Percentiles rank a stretch among this genome's conserved stretches.
Evolutionary conservation across 129 eudicot genomes (phyloP).

Genomic region (Lactuca sativa): DNA sequence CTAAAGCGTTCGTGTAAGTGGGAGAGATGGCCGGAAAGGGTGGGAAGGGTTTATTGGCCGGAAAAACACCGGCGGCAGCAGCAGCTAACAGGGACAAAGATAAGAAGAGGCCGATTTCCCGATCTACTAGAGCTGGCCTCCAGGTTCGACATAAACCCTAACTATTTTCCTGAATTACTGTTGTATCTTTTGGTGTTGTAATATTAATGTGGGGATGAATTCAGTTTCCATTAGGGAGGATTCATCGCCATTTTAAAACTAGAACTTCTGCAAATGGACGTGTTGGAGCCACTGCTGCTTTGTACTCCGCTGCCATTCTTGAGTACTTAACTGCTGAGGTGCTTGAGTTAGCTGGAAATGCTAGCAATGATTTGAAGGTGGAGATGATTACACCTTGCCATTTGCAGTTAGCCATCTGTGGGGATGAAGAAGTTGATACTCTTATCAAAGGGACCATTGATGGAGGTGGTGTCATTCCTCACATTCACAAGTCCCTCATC

Average conservation of each 20-base stretch:
- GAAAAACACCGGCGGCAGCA: no score
- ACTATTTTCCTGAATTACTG: neutral
- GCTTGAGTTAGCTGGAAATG: constrained; percentile 80
- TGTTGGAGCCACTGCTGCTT: constrained; percentile 89
- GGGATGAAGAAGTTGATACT: constrained; percentile 85
- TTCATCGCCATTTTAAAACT: no score
- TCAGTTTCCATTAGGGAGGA: no score
- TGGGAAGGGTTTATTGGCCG: constrained; percentile 74
- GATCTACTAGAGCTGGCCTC: constrained; percentile 73
- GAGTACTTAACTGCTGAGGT: constrained; percentile 88
- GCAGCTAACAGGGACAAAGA: no score
- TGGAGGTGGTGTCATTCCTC: constrained; percentile 98
- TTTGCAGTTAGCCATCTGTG: constrained; percentile 82
- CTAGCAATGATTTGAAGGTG: constrained; percentile 86
- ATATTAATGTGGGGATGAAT: no score
- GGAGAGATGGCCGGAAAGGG: constrained; percentile 71
- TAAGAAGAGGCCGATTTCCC: no score
- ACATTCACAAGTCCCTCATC: constrained; percentile 90
- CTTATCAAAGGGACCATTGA: constrained; percentile 90
- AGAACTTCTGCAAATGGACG: no score
- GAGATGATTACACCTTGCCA: constrained; percentile 88
- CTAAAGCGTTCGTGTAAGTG: neutral
- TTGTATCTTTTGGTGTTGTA: neutral
- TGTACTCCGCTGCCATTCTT: constrained; percentile 81
- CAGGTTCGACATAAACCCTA: constrained; percentile 39